A percentile compares a stretch with the other conserved stretches of the same genome.
Conservation (phyloP, 1,284 basidiomycete genomes). For the Cryptococcus hybrid region DNA sequence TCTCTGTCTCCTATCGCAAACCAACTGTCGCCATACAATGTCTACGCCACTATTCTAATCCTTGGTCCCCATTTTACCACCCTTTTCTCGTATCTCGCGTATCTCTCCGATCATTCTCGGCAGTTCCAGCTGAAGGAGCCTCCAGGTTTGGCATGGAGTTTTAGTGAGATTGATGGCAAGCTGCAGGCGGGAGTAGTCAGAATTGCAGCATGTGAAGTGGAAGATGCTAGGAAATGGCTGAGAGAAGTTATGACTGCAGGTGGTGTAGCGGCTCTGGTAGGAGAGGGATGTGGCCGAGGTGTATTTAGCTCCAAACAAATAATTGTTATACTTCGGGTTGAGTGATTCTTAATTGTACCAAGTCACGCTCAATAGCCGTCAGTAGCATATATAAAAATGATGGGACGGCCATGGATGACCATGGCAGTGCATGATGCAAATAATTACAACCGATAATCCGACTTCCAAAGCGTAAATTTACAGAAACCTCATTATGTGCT, state of each 20-base stretch:
- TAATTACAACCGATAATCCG: neutral
- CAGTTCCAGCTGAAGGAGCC: constrained; percentile 41
- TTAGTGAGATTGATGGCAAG: constrained; percentile 29
- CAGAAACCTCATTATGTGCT: neutral
- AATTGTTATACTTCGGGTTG: no score
- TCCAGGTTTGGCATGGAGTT: constrained; percentile 40
- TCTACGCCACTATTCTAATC: constrained; percentile 47
- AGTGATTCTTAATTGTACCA: no score
- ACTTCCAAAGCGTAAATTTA: neutral
- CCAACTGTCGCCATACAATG: constrained; percentile 44
- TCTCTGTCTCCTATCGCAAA: constrained; percentile 16
- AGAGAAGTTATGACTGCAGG: constrained; percentile 29
- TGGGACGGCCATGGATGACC: no score
- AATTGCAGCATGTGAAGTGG: constrained; percentile 43
- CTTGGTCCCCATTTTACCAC: constrained; percentile 36
- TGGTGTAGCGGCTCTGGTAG: constrained; percentile 39
- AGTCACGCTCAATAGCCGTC: no score
- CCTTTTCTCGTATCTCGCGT: constrained; percentile 26
- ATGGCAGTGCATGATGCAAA: neutral
- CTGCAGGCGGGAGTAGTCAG: constrained; percentile 38
- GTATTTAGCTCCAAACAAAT: constrained; percentile 16
- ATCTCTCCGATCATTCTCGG: constrained; percentile 18
- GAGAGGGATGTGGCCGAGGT: constrained; percentile 46
- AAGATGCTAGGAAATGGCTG: constrained; percentile 44
- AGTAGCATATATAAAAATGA: no score